Evolutionary conservation across 2,329 filamentous ascomycete species (phyloP).

Genomic region (Aspergillus cejpii): DNA sequence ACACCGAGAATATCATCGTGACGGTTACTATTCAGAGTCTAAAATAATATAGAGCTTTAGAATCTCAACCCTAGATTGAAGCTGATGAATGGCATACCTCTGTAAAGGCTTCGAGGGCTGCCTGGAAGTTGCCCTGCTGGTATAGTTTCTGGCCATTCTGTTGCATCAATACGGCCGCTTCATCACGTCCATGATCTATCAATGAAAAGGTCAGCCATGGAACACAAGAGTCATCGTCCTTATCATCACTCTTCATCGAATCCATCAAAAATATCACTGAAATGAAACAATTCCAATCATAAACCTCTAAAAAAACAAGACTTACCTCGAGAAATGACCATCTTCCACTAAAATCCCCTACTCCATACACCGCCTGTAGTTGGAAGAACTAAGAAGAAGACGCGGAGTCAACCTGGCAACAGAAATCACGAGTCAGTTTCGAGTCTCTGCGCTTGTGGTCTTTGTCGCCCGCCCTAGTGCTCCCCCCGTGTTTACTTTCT

Average conservation of each 20-base stretch:
- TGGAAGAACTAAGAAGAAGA: not conserved
- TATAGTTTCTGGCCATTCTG: conserved; percentile 41
- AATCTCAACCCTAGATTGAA: conserved; percentile 6
- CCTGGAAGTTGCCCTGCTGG: conserved; percentile 38
- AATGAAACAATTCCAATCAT: not conserved
- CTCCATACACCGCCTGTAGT: not conserved
- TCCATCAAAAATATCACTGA: not conserved
- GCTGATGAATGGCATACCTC: conserved; percentile 30
- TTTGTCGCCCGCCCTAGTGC: conserved; percentile 14
- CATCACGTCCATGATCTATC: conserved; percentile 11
- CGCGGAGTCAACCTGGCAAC: conserved; percentile 13
- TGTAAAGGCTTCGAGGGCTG: conserved; percentile 40
- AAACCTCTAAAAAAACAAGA: not conserved
- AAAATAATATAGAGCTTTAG: conserved; percentile 2
- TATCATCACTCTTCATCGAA: not conserved
- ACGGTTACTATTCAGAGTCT: conserved; percentile 37
- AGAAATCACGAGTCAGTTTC: conserved; percentile 7
- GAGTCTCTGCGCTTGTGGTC: conserved; percentile 19
- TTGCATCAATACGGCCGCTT: conserved; percentile 25
- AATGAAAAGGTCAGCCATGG: not conserved
- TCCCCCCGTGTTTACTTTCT: conserved; percentile 39
- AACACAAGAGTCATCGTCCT: not conserved
- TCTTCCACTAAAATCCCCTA: not conserved
- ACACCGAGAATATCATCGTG: conserved; percentile 36
- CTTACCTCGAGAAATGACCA: conserved; percentile 10